Percentiles rank a stretch among this genome's conserved stretches.
Evolutionary conservation across 768 basidiomycete species (phyloP).

Genomic region (Mycena sanguinolenta): DNA sequence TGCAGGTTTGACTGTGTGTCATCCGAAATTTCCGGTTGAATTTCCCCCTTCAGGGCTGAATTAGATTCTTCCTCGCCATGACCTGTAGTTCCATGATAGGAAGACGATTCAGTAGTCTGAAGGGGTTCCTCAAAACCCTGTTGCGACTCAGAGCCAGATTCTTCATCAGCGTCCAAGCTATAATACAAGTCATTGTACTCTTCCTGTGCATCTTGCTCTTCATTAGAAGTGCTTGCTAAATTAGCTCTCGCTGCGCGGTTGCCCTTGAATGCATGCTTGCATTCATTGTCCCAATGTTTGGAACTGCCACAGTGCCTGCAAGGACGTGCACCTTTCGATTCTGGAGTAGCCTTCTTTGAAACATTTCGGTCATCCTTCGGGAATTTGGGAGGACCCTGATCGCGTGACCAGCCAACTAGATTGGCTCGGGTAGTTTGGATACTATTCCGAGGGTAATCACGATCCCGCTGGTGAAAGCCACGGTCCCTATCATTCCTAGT

Average conservation of each 20-base stretch:
- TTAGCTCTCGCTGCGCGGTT: constrained; percentile 4
- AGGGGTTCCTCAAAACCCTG: constrained; percentile 41
- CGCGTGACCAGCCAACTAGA: constrained; percentile 4
- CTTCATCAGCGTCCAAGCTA: constrained; percentile 3
- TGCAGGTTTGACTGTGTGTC: too few relatives aligned
- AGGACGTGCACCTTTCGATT: constrained; percentile 43
- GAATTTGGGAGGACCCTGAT: not conserved
- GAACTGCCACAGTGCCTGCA: constrained; percentile 50
- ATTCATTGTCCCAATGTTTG: constrained; percentile 52
- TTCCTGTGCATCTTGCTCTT: constrained; percentile 39
- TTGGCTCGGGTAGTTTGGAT: not conserved
- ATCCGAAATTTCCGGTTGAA: too few relatives aligned
- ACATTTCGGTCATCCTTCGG: constrained; percentile 18
- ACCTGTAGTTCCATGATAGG: too few relatives aligned
- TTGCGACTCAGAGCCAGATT: not conserved
- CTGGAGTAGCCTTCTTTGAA: constrained; percentile 9
- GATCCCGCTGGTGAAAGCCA: not conserved
- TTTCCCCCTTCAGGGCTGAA: too few relatives aligned
- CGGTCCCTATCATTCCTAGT: not conserved
- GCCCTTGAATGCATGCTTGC: constrained; percentile 43
- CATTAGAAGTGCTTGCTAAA: not conserved
- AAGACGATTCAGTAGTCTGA: constrained; percentile 16
- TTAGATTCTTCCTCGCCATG: too few relatives aligned
- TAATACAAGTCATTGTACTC: constrained; percentile 47
- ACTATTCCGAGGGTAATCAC: not conserved